Base-by-base conservation (phyloP, 495 filamentous ascomycete genomes). In the Pseudoneurospora amorphoporcata region DNA sequence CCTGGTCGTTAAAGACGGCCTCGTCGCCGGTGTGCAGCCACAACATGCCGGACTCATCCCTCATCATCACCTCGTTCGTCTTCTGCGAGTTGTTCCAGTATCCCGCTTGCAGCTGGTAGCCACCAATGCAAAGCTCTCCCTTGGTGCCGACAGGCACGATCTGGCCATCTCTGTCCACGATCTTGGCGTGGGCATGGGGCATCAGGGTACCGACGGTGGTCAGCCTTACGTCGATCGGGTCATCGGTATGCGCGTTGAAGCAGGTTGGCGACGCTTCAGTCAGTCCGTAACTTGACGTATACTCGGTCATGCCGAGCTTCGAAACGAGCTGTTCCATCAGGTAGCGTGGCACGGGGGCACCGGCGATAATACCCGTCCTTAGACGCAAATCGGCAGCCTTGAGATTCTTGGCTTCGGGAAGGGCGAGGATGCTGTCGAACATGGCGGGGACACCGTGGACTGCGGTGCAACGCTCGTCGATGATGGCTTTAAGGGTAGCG, bases 11-110 rank as follows among this genome's bases (percentile, higher is more conserved):
- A 75, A 92, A 90, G 0, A 88, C 83, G 2, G 88, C 90, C 80
- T 92, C 90, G 74, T 92, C 90, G 32, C 90, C 90, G 0, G 90
- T 92, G 74, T 87, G 87, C 73, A 92, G 75, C 90, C 90, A 92
- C 43, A 87, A 77, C 16, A 86, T 82, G 0, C 90, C 90, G 3
- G 84, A 77, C 47, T 85, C 84, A 73, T 92, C 90, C 8, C 84
- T 81, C 23, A 84, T 76, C 79, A 92, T 86, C 2, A 86, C 83
- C 79, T 91, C 90, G 8, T 84, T 85, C 12, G 90, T 92, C 82
- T 91, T 91, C 74, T 87, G 86, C n/a, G 85, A 84, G 77, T 92
- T 90, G 68, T 88, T 86, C 89, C 89, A 92, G 80, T 92, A 92
- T 32, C 90, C 90, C 35, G 86, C 86, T 71, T 88, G 88, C 41